These are phyloP conservation scores for Austroboletus niveus DNA, from an alignment of 1,284 basidiomycete genomes.

Conservation along the genomic window DNA sequence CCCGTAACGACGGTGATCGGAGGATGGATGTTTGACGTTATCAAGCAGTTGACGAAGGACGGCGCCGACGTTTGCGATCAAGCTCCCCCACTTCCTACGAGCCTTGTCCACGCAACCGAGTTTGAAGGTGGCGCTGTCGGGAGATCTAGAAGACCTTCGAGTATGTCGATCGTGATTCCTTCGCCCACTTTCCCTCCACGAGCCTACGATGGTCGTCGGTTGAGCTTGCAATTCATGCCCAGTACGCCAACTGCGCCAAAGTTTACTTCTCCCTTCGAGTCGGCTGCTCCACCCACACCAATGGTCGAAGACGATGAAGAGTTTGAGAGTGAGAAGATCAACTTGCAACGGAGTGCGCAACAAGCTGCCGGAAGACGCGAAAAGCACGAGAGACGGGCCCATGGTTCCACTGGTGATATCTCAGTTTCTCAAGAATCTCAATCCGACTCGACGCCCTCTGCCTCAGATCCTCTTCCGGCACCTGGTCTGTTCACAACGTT, in stretches of 20 bases:
- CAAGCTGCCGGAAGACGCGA: conserved; percentile 31
- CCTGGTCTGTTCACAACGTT: conserved; percentile 42
- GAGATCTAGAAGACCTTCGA: conserved; percentile 37
- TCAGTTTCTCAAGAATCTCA: conserved; percentile 18
- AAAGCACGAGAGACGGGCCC: conserved; percentile 27
- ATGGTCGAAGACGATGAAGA: conserved; percentile 39
- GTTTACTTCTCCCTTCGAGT: conserved; percentile 34
- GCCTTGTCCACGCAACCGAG: not conserved
- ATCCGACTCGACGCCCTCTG: not conserved
- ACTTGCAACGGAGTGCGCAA: conserved; percentile 38
- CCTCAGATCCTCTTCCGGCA: not conserved
- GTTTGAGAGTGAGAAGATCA: conserved; percentile 43
- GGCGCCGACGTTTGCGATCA: not conserved
- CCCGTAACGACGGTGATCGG: conserved; percentile 42
- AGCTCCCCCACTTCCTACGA: conserved; percentile 6
- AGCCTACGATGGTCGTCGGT: conserved; percentile 36
- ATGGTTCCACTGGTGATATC: conserved; percentile 17
- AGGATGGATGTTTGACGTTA: conserved; percentile 78
- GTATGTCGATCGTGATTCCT: conserved; percentile 32
- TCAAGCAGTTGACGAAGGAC: conserved; percentile 57
- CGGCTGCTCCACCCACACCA: conserved; percentile 8
- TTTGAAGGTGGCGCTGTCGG: conserved; percentile 22
- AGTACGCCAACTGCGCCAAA: conserved; percentile 51
- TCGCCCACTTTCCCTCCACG: conserved; percentile 28
- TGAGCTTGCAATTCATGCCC: conserved; percentile 57